phyloP scores from a whole-genome alignment of 257 asterid genomes.

The Scutellaria barbata region DNA sequence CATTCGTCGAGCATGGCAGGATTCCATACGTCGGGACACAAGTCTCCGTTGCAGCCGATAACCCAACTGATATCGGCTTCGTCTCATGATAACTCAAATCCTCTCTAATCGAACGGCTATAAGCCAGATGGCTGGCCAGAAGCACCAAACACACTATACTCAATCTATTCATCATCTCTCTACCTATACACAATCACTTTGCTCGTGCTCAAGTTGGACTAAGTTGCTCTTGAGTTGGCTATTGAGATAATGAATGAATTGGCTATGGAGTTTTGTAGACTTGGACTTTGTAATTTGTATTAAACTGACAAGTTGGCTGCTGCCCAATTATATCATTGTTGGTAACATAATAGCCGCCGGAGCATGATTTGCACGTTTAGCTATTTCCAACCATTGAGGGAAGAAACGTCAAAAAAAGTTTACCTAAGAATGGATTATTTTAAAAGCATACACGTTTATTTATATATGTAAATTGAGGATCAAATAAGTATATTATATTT shows the following conservation, averaged over 20 bases:
- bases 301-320: neutral
- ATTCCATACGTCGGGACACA: constrained; percentile 63
- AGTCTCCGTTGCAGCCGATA: constrained; percentile 36
- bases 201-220: too few relatives aligned
- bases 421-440: too few relatives aligned
- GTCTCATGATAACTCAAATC: neutral
- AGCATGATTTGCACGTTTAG: neutral
- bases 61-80: constrained; percentile 27
- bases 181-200: neutral
- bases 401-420: too few relatives aligned
- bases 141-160: constrained; percentile 36
- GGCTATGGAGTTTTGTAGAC: too few relatives aligned
- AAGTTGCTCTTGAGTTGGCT: too few relatives aligned
- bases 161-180: constrained; percentile 29
- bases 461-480: too few relatives aligned
- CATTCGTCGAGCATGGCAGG: constrained; percentile 63
- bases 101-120: constrained; percentile 48
- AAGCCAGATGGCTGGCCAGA: constrained; percentile 34
- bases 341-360: constrained; percentile 28
- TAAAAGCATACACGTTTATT: too few relatives aligned
- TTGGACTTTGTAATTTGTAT: neutral
- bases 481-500: too few relatives aligned
- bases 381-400: too few relatives aligned
- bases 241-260: neutral
- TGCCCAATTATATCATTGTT: too few relatives aligned